Conservation (phyloP, 2,329 filamentous ascomycete species). For the Cercospora brassicicola region DNA sequence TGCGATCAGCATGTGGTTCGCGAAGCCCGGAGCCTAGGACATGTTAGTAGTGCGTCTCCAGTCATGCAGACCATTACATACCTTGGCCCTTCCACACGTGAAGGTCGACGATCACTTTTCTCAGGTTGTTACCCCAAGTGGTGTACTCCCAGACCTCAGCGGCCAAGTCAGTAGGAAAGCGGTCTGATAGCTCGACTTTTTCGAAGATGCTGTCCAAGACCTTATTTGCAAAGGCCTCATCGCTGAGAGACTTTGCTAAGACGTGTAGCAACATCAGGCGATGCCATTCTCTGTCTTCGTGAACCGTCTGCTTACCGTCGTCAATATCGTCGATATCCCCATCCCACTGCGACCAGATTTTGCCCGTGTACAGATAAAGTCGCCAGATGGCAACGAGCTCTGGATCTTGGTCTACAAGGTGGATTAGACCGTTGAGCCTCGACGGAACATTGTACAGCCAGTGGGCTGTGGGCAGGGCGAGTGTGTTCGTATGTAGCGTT, state of each 20-base stretch:
- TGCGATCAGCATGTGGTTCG: slow-evolving; percentile 25
- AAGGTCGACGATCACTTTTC: slow-evolving; percentile 27
- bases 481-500: slow-evolving; percentile 22
- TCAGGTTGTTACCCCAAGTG: slow-evolving; percentile 19
- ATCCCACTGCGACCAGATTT: slow-evolving; percentile 17
- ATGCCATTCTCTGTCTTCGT: slow-evolving; percentile 27
- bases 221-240: slow-evolving; percentile 32
- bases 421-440: slow-evolving; percentile 9
- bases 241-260: slow-evolving; percentile 29
- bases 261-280: slow-evolving; percentile 28
- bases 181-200: slow-evolving; percentile 19
- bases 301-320: slow-evolving; percentile 7
- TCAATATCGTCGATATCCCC: slow-evolving; percentile 18
- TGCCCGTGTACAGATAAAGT: slow-evolving; percentile 30
- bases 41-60: not conserved
- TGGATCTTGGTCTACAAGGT: slow-evolving; percentile 15
- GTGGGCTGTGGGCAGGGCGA: slow-evolving; percentile 11
- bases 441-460: slow-evolving; percentile 12
- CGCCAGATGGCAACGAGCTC: slow-evolving; percentile 29
- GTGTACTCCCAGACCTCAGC: slow-evolving; percentile 23
- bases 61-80: slow-evolving; percentile 1
- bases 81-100: slow-evolving; percentile 29
- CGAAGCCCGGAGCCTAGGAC: slow-evolving; percentile 16
- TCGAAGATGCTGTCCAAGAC: slow-evolving; percentile 29
- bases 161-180: slow-evolving; percentile 28